A percentile compares a stretch with the other conserved stretches of the same genome.
These are phyloP conservation scores for Kwoniella europaea DNA, from an alignment of 768 basidiomycete genomes.

Conservation along the genomic window DNA sequence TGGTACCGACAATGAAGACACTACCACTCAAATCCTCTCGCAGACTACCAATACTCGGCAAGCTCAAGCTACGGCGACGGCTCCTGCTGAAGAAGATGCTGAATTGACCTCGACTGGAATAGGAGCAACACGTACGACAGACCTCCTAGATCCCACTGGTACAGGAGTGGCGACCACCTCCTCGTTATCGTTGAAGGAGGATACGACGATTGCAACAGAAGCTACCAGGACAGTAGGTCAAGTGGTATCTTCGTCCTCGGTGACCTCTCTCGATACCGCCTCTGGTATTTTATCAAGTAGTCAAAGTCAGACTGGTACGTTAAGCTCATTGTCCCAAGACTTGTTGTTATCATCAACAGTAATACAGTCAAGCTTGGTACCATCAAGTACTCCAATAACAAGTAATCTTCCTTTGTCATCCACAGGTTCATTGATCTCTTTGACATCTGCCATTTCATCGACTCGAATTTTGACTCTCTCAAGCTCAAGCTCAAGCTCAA, in stretches of 20 bases:
- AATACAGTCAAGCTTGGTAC: background rate
- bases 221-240: constrained; percentile 8
- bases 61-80: background rate
- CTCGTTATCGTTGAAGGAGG: background rate
- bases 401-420: background rate
- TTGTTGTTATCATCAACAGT: background rate
- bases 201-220: background rate
- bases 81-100: background rate
- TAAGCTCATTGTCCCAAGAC: background rate
- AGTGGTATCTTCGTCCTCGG: background rate
- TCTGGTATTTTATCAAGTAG: background rate
- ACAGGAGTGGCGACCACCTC: background rate
- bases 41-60: background rate
- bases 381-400: background rate
- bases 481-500: background rate
- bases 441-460: background rate
- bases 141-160: background rate
- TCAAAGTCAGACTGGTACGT: constrained; percentile 2
- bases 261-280: background rate
- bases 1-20: background rate
- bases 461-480: background rate
- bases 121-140: background rate
- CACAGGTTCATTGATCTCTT: background rate
- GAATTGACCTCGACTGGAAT: background rate
- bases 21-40: background rate